These are phyloP conservation scores for Atalantia buxifolia DNA, from an alignment of 345 rosid genomes.

Conservation along the genomic window DNA sequence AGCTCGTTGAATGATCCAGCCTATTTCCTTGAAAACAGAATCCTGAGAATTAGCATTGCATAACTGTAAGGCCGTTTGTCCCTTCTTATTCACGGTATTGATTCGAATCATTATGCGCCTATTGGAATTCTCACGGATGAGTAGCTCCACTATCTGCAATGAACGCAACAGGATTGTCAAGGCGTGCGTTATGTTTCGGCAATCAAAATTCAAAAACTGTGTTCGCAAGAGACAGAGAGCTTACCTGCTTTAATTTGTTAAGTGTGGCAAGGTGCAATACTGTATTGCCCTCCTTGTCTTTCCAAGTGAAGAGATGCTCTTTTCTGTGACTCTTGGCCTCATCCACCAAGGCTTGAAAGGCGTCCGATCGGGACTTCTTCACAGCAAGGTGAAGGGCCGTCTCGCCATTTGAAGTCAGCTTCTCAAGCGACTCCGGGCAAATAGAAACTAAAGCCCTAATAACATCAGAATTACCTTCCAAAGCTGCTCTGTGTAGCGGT, in stretches of 20 bases:
- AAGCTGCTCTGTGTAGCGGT: neutral
- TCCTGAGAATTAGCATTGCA: neutral
- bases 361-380: neutral
- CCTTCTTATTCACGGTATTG: neutral
- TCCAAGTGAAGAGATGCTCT: neutral
- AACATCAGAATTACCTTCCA: no score
- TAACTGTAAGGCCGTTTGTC: neutral
- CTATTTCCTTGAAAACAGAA: neutral
- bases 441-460: no score
- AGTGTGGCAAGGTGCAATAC: neutral
- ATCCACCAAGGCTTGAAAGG: neutral
- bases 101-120: neutral
- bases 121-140: no score
- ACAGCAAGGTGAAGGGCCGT: neutral
- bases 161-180: no score
- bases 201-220: no score
- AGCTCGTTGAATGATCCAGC: no score
- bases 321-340: neutral
- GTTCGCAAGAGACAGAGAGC: no score
- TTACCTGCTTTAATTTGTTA: neutral
- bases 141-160: no score
- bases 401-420: no score
- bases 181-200: no score
- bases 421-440: no score
- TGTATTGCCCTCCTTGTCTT: neutral